Evolutionary conservation across 306 rosid species (phyloP).

Genomic region (Psophocarpus tetragonolobus): DNA sequence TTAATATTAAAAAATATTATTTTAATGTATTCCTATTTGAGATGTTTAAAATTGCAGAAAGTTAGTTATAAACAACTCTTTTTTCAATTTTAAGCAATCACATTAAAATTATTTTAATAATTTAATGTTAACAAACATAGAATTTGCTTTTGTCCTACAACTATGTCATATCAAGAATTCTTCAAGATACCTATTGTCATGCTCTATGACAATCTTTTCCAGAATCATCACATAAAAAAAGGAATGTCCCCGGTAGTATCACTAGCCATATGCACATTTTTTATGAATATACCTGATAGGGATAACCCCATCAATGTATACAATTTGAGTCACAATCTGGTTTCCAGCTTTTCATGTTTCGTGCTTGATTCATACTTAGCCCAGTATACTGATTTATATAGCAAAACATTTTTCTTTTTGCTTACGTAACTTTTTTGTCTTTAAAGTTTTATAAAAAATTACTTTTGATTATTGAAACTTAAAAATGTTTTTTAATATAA

Average conservation of each 20-base stretch:
- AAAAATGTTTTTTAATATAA: no score
- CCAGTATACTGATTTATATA: conserved; percentile 31
- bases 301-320: conserved; percentile 25
- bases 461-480: no score
- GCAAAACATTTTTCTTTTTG: no score
- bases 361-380: conserved; percentile 13
- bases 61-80: no score
- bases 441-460: no score
- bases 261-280: not conserved
- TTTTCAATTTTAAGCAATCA: no score
- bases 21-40: no score
- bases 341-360: conserved; percentile 19
- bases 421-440: no score
- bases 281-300: conserved; percentile 14
- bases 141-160: conserved; percentile 16
- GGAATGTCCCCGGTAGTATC: not conserved
- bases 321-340: conserved; percentile 14
- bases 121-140: no score
- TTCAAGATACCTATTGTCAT: not conserved
- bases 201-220: conserved; percentile 27
- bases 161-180: conserved; percentile 11
- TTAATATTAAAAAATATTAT: no score
- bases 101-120: no score
- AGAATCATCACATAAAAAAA: conserved; percentile 7
- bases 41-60: no score